Evolutionary conservation across 2,329 filamentous ascomycete species (phyloP), one percentile per base, ranked within the genome.

Genomic region (Talaromyces sp.): DNA sequence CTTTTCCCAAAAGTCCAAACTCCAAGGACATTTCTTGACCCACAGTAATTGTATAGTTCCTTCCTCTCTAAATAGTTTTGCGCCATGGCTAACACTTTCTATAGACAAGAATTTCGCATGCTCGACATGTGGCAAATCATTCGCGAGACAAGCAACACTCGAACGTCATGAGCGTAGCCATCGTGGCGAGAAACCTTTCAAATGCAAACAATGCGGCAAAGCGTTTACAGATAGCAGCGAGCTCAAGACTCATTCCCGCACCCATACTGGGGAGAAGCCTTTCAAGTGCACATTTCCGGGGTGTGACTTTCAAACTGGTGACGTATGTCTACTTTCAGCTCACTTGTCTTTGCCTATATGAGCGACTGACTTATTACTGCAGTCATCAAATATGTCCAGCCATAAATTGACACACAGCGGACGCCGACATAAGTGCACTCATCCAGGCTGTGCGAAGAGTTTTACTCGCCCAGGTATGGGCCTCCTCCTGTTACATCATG

Each of bases 321-420:
- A 80, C 71, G 78, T 80, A 72, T 71, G 76, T 68, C 35, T 22
- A 37, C n/a, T 50, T 57, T 10, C 33, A n/a, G 17, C 13, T 13
- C 22, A 31, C 5, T 25, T 27, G 50, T 47, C 19, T 63, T 35
- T 49, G 19, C 33, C 33, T 25, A 33, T 35, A 22, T 13, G 10
- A 58, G 1, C 43, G 22, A 58, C 43, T 66, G 39, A 67, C 33
- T 41, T 10, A 15, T 33, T 17, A 54, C 60, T 15, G 8, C 50
- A 80, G 78, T 80, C 78, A 25, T 80, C 78, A 7, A 80, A 80
- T 65, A 80, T 80, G 78, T 80, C 78, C 1, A 80, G 78, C 39
- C 78, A 80, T 63, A 74, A 78, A 68, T 69, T 80, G 33, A 80
- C 78, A 2, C 78, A 80, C 65, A 78, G 77, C 33, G 78, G 79